phyloP scores from a whole-genome alignment of 179 eudicot genomes.

The Beta corolliflora region DNA sequence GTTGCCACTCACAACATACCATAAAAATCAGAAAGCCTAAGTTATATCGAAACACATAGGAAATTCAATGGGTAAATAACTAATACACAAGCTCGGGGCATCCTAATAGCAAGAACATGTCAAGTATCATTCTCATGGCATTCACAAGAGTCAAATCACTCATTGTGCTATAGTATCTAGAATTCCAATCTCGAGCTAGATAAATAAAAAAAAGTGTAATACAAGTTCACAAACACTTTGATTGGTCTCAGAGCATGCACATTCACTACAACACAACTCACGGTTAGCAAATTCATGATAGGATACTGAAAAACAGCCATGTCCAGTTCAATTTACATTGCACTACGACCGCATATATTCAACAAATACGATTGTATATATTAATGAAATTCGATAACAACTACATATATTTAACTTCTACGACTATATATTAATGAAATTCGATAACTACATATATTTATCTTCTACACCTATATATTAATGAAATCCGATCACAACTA shows the following conservation, averaged over 20 bases:
- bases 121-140: background rate
- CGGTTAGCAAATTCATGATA: background rate
- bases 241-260: background rate
- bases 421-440: too few species aligned
- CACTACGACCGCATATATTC: too few species aligned
- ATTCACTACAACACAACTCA: background rate
- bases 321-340: too few species aligned
- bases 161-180: background rate
- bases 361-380: too few species aligned
- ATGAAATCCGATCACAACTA: too few species aligned
- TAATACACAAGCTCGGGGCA: background rate
- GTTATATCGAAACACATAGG: background rate
- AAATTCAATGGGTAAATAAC: background rate
- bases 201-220: background rate
- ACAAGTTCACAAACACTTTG: background rate
- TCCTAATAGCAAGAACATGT: background rate
- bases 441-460: too few species aligned
- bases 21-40: background rate
- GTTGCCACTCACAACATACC: background rate
- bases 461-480: too few species aligned
- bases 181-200: background rate
- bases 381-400: too few species aligned
- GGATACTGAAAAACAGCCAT: background rate
- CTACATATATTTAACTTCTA: too few species aligned
- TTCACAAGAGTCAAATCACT: background rate